Percentiles rank a stretch among this genome's conserved stretches.
phyloP scores from a whole-genome alignment of 2,329 filamentous ascomycete species.

The Falciphora oryzae region DNA sequence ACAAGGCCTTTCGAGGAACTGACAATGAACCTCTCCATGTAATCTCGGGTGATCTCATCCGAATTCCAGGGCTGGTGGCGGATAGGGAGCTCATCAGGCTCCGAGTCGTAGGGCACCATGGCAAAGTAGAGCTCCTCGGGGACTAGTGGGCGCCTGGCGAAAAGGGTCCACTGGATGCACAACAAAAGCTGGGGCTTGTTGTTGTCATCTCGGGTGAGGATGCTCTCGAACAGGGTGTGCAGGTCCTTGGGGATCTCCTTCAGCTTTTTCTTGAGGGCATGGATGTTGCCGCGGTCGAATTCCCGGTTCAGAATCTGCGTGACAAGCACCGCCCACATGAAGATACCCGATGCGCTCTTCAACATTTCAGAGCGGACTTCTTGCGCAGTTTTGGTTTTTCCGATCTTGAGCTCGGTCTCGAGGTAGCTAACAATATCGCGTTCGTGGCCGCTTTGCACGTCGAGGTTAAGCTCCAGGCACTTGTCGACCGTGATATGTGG shows the following conservation, averaged over 20 bases:
- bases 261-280: constrained; percentile 23
- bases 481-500: constrained; percentile 31
- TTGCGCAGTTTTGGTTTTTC: constrained; percentile 11
- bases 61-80: constrained; percentile 8
- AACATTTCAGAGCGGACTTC: constrained; percentile 22
- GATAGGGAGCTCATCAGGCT: not conserved
- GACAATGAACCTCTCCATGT: constrained; percentile 29
- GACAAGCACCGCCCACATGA: constrained; percentile 38
- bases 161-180: constrained; percentile 50
- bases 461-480: constrained; percentile 26
- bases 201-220: constrained; percentile 40
- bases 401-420: constrained; percentile 22
- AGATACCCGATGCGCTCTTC: constrained; percentile 33
- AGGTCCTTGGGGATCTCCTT: constrained; percentile 32
- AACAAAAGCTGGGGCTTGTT: constrained; percentile 35
- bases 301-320: constrained; percentile 33
- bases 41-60: constrained; percentile 14
- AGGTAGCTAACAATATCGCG: constrained; percentile 30
- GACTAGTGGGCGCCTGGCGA: constrained; percentile 35
- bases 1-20: constrained; percentile 44
- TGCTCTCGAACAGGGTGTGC: constrained; percentile 43
- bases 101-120: constrained; percentile 27
- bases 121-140: constrained; percentile 36
- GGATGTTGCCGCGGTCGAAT: constrained; percentile 22
- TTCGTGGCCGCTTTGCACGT: constrained; percentile 28